Conservation (phyloP, 805 yeast species). For the Blastobotrys attinorum region DNA sequence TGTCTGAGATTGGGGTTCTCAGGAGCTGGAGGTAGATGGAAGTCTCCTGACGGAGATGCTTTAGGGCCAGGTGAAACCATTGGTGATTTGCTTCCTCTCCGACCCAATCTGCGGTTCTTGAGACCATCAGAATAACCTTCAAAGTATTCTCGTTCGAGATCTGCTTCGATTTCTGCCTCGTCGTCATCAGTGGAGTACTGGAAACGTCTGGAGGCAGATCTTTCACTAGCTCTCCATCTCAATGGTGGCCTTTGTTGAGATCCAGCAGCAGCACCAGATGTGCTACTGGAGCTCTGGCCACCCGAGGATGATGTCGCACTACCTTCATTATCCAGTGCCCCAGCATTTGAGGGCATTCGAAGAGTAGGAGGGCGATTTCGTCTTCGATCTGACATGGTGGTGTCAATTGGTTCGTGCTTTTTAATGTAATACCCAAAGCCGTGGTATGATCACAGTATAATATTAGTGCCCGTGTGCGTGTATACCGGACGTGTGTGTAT, state of each 20-base stretch:
- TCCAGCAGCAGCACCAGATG: background rate
- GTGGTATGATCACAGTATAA: too few relatives aligned
- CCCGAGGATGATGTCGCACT: background rate
- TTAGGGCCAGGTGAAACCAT: too few relatives aligned
- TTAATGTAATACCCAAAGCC: too few relatives aligned
- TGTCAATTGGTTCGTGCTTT: too few relatives aligned
- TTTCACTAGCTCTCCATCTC: constrained; percentile 4
- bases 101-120: constrained; percentile 35
- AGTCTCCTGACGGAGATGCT: constrained; percentile 1
- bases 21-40: background rate
- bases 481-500: too few relatives aligned
- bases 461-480: too few relatives aligned
- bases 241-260: constrained; percentile 1
- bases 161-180: constrained; percentile 60
- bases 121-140: constrained; percentile 73
- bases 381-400: background rate
- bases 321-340: background rate
- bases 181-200: constrained; percentile 80
- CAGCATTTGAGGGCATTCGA: background rate
- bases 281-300: background rate
- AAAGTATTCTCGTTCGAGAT: constrained; percentile 48
- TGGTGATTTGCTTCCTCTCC: constrained; percentile 1
- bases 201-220: constrained; percentile 14
- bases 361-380: background rate
- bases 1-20: constrained; percentile 6